Base-by-base conservation (phyloP, 2,329 filamentous ascomycete genomes). In the Colletotrichum sp. region DNA sequence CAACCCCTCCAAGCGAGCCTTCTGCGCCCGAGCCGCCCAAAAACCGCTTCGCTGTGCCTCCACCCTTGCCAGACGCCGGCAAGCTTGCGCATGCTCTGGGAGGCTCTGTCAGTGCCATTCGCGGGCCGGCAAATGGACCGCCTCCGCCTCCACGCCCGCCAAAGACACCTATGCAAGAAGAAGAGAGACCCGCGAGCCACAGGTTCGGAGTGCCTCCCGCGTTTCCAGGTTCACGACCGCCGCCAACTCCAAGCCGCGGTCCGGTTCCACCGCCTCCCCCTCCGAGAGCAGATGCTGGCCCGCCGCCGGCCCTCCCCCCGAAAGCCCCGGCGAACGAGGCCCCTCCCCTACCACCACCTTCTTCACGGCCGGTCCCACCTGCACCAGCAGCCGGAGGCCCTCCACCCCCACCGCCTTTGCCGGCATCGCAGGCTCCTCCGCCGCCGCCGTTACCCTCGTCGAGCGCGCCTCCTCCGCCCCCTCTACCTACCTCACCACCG, bases 41-140 rank as follows among this genome's bases (percentile, higher is more conserved):
- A 68, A 92, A 92, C 10, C 60, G 76, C 59, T 78, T 78, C 21
- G 76, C 72, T 21, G 77, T 78, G 10, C 97, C 97, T 62, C 97
- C 97, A 39, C 95, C 96, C 4, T 86, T 99, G 76, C 92, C 95
- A 71, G 96, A 98, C 84, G 97, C 97, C 74, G 97, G 97, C 49
- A 98, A 95, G 85, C 97, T 92, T 82, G 95, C 94, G 5, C 89
- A 93, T 85, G 87, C 81, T 84, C 57, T 87, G 79, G 81, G 85
- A 83, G 16, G 81, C 80, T 71, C 89, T 8, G 65, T 76, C 88
- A 12, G 88, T 88, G 65, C 71, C 26, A 65, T 77, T 26, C 74
- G 74, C 10, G 74, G 74, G 28, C 64, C 64, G 12, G 70, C 71
- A 55, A 78, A 75, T 52, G 93, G 90, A 2, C 93, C 93, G 32